Percentiles rank a stretch among this genome's conserved stretches.
These are phyloP conservation scores for Darksidea phi DNA, from an alignment of 495 filamentous ascomycete species.

Conservation along the genomic window DNA sequence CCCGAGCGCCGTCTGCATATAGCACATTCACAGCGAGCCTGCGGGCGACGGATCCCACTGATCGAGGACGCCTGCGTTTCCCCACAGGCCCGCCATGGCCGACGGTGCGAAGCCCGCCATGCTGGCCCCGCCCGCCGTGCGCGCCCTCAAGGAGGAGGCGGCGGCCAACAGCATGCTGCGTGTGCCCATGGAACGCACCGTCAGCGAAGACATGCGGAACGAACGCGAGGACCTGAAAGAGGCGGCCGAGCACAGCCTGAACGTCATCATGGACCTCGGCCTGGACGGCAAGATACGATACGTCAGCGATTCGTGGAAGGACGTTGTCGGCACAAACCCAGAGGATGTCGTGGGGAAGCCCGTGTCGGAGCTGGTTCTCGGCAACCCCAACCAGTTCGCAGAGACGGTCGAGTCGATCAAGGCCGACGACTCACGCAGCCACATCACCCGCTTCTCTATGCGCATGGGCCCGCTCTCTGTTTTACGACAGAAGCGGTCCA, in stretches of 20 bases:
- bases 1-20: constrained; percentile 20
- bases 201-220: constrained; percentile 67
- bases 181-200: constrained; percentile 55
- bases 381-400: constrained; percentile 72
- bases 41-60: constrained; percentile 1
- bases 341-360: constrained; percentile 71
- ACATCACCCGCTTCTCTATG: constrained; percentile 83
- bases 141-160: constrained; percentile 56
- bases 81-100: constrained; percentile 26
- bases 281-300: constrained; percentile 85
- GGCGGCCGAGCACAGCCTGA: constrained; percentile 92
- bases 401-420: constrained; percentile 84
- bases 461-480: constrained; percentile 69
- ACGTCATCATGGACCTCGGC: constrained; percentile 90
- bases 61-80: constrained; percentile 9
- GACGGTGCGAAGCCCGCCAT: constrained; percentile 26
- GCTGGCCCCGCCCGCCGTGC: constrained; percentile 45
- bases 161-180: constrained; percentile 47
- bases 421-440: constrained; percentile 88
- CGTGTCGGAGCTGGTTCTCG: constrained; percentile 78
- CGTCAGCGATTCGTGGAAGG: constrained; percentile 96
- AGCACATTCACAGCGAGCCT: constrained; percentile 20
- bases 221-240: constrained; percentile 91
- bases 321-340: constrained; percentile 78
- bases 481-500: constrained; percentile 53